Percentiles rank a stretch among this genome's conserved stretches.
These are phyloP conservation scores for Cyberlindnera bimundalis DNA, from an alignment of 805 yeast species.

Conservation along the genomic window DNA sequence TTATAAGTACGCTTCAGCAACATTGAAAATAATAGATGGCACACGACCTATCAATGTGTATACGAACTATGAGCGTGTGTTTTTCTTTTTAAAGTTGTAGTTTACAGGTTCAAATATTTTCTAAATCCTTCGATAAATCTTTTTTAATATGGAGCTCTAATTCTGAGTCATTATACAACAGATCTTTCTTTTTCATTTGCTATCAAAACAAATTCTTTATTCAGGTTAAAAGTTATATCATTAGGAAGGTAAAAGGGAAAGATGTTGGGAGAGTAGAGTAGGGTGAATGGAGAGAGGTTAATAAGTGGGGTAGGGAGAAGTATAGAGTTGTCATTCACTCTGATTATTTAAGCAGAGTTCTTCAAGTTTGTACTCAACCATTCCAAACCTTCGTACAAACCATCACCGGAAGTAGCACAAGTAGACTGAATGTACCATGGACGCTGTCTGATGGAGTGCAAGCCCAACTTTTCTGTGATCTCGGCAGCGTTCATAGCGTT, in stretches of 20 bases:
- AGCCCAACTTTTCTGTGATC: constrained; percentile 94
- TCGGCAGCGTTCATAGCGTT: constrained; percentile 99
- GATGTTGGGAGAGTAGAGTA: background rate
- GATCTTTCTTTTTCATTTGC: constrained; percentile 4
- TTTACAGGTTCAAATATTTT: no score
- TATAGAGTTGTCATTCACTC: constrained; percentile 2
- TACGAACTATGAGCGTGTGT: no score
- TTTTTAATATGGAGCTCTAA: no score
- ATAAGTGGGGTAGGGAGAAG: background rate
- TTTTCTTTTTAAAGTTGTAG: no score
- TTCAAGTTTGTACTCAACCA: constrained; percentile 93
- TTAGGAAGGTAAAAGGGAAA: constrained; percentile 3
- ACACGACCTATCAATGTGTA: no score
- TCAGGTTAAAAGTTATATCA: constrained; percentile 9
- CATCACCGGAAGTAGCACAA: constrained; percentile 99
- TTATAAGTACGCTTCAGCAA: no score
- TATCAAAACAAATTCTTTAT: constrained; percentile 13
- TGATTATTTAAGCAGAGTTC: constrained; percentile 47
- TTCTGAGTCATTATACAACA: no score
- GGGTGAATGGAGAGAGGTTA: background rate
- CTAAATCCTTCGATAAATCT: no score
- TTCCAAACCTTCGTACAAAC: constrained; percentile 95
- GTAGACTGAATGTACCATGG: constrained; percentile 99
- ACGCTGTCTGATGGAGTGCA: constrained; percentile 96
- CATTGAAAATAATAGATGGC: no score